Evolutionary conservation across 2,329 filamentous ascomycete genomes (phyloP).

Genomic region (Ampelomyces quisqualis): DNA sequence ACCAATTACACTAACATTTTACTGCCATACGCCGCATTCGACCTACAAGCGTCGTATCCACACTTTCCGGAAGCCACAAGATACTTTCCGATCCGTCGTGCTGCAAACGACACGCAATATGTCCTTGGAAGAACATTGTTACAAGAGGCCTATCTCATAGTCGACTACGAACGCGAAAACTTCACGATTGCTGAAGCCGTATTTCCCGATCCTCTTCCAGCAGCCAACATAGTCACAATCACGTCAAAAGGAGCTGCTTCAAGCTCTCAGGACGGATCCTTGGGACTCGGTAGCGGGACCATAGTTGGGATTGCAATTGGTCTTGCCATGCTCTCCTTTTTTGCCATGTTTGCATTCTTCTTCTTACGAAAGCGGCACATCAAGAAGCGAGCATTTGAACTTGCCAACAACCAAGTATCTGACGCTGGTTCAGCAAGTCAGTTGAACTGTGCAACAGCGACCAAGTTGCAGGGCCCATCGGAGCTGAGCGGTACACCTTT

Average conservation of each 20-base stretch:
- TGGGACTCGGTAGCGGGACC: slow-evolving; percentile 27
- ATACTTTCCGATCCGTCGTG: slow-evolving; percentile 67
- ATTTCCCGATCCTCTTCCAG: slow-evolving; percentile 34
- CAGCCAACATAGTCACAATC: slow-evolving; percentile 34
- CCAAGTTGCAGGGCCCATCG: slow-evolving; percentile 20
- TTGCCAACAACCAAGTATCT: slow-evolving; percentile 22
- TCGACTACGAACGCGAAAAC: slow-evolving; percentile 50
- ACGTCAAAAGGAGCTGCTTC: slow-evolving; percentile 6
- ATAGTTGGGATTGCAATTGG: slow-evolving; percentile 39
- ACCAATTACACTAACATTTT: slow-evolving; percentile 46
- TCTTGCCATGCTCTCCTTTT: slow-evolving; percentile 16
- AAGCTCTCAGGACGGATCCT: slow-evolving; percentile 4
- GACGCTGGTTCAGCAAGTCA: slow-evolving; percentile 16
- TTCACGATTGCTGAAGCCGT: slow-evolving; percentile 49
- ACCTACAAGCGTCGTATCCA: slow-evolving; percentile 52
- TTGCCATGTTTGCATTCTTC: slow-evolving; percentile 21
- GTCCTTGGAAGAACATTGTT: slow-evolving; percentile 67
- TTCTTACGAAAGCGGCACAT: slow-evolving; percentile 25
- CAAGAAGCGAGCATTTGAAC: slow-evolving; percentile 21
- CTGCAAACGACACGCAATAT: slow-evolving; percentile 56
- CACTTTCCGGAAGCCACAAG: slow-evolving; percentile 61
- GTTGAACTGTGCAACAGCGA: slow-evolving; percentile 2
- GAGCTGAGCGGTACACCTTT: slow-evolving; percentile 30
- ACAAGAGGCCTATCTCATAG: slow-evolving; percentile 61
- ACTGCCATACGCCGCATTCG: slow-evolving; percentile 53